phyloP scores from a whole-genome alignment of 2,329 filamentous ascomycete genomes.

The Colletotrichum theobromicola region DNA sequence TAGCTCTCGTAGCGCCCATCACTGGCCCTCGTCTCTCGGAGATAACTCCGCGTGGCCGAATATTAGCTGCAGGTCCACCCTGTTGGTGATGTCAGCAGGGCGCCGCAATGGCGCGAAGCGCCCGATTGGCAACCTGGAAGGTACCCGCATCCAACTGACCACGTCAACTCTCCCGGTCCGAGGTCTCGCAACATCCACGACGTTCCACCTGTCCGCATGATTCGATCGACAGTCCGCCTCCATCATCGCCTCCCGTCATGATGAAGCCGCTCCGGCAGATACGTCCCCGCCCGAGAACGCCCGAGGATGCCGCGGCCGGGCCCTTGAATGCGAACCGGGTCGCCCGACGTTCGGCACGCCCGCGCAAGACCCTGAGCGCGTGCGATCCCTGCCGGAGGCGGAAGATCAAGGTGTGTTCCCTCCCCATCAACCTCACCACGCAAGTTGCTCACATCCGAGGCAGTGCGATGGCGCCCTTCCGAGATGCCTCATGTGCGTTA shows the following conservation, averaged over 20 bases:
- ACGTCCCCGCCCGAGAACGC: not conserved
- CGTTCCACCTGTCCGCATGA: not conserved
- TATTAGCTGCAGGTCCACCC: not conserved
- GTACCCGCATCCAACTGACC: not conserved
- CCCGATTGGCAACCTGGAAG: not conserved
- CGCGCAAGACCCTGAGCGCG: not conserved
- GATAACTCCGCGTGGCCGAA: not conserved
- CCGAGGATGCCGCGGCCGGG: not conserved
- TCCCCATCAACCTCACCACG: accelerated
- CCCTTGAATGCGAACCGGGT: not conserved
- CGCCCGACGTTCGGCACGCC: not conserved
- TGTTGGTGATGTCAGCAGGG: not conserved
- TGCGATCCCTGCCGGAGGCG: slow-evolving; percentile 11
- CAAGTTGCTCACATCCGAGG: not conserved
- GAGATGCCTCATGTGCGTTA: slow-evolving; percentile 6
- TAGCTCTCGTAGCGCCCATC: not conserved
- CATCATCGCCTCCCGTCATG: not conserved
- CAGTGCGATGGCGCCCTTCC: slow-evolving; percentile 7
- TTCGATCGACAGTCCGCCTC: not conserved
- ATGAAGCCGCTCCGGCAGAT: not conserved
- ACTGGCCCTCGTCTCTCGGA: not conserved
- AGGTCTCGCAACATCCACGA: not conserved
- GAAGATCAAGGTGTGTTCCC: not conserved
- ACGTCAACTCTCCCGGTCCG: accelerated
- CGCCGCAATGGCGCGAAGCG: not conserved